A percentile compares a stretch with the other conserved stretches of the same genome.
These are phyloP conservation scores for Lolium multiflorum DNA, from an alignment of 176 grass and related monocot species.

Conservation along the genomic window DNA sequence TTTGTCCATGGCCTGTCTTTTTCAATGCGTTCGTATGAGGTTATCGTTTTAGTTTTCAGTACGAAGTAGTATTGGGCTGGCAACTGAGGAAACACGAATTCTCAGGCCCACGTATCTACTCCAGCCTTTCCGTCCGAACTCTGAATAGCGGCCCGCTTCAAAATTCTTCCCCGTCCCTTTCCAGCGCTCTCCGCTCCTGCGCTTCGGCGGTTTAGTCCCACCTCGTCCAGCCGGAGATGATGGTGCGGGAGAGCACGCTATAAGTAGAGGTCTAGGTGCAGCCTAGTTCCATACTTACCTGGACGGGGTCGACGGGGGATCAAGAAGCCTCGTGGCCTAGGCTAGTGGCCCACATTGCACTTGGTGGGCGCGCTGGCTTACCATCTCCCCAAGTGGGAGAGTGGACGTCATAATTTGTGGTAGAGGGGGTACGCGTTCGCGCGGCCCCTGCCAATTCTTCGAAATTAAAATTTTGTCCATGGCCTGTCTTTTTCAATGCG, in stretches of 20 bases:
- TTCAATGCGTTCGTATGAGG: no score
- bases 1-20: not conserved
- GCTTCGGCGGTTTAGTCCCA: conserved; percentile 39
- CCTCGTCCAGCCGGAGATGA: not conserved
- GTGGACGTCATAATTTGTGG: conserved; percentile 65
- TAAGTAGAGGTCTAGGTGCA: not conserved
- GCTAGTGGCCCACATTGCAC: conserved; percentile 49
- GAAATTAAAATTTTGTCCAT: not conserved
- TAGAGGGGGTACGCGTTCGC: conserved; percentile 56
- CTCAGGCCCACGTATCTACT: no score
- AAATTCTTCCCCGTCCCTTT: no score
- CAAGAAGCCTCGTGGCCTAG: conserved; percentile 42
- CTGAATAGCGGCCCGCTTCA: no score
- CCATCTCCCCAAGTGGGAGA: conserved; percentile 50
- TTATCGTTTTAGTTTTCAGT: no score
- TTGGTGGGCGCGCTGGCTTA: conserved; percentile 35
- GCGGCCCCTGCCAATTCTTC: conserved; percentile 46
- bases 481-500: no score
- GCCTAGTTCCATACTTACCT: conserved; percentile 33
- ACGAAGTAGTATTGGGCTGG: no score
- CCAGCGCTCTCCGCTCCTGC: no score
- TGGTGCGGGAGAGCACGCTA: not conserved
- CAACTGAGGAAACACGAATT: no score
- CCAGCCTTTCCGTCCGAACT: no score
- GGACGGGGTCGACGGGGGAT: conserved; percentile 52